Percentiles rank a stretch among this genome's conserved stretches.
Evolutionary conservation across 1,139 yeast genomes (phyloP).

Genomic region (Tardiomyces digboiensis): DNA sequence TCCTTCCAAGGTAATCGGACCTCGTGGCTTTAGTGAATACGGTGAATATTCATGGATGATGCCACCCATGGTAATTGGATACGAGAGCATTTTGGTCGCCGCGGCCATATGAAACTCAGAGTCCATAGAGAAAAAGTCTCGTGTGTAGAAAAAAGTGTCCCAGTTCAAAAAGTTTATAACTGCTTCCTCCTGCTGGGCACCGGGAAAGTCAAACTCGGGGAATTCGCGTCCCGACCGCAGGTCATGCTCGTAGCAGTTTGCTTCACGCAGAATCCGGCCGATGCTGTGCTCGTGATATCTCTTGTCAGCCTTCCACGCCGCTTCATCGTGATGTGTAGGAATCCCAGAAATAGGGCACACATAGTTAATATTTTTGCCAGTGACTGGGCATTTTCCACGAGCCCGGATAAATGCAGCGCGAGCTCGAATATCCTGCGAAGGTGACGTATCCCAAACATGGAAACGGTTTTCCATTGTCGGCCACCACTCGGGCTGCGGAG

Average conservation of each 20-base stretch:
- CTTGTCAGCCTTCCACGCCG: constrained; percentile 79
- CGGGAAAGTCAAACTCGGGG: constrained; percentile 93
- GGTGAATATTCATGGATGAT: constrained; percentile 81
- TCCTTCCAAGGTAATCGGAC: constrained; percentile 87
- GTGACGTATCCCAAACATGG: constrained; percentile 88
- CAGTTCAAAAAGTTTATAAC: constrained; percentile 73
- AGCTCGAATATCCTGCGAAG: constrained; percentile 76
- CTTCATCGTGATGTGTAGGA: constrained; percentile 87
- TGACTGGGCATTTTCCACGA: constrained; percentile 85
- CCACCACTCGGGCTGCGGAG: constrained; percentile 49
- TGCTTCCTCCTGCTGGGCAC: constrained; percentile 66
- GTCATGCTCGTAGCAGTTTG: constrained; percentile 91
- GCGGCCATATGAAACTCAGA: constrained; percentile 95
- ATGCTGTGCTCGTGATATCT: constrained; percentile 59
- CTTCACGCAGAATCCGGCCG: constrained; percentile 71
- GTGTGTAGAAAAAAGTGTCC: constrained; percentile 90
- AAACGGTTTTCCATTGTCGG: constrained; percentile 63
- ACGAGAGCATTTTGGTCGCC: constrained; percentile 86
- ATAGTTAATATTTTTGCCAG: constrained; percentile 66
- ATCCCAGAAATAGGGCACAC: constrained; percentile 94
- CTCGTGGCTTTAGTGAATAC: constrained; percentile 68
- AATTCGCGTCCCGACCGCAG: constrained; percentile 87
- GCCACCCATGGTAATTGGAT: constrained; percentile 85
- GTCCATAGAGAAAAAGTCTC: constrained; percentile 93
- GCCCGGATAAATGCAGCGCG: constrained; percentile 89